A percentile compares a stretch with the other conserved stretches of the same genome.
These are phyloP conservation scores for Geranium brycei DNA, from an alignment of 345 rosid species.

Conservation along the genomic window DNA sequence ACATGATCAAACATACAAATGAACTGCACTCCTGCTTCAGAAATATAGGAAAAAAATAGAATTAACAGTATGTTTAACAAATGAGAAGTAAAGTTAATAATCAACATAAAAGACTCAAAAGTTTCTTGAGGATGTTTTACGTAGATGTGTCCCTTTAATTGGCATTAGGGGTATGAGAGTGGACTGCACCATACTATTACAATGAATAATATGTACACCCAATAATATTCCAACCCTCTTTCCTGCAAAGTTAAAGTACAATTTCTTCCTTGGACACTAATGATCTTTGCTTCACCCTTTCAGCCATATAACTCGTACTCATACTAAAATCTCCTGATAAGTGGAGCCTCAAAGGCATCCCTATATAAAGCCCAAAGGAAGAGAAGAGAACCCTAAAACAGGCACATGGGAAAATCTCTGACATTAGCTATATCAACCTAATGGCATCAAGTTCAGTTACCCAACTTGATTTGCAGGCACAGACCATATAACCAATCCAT, in stretches of 20 bases:
- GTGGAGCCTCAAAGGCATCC: not conserved
- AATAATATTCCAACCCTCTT: no score
- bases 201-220: not conserved
- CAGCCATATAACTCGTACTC: no score
- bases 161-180: not conserved
- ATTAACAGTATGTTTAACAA: not conserved
- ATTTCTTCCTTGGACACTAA: not conserved
- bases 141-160: not conserved
- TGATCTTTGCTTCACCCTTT: no score
- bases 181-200: not conserved
- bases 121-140: not conserved
- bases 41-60: not conserved
- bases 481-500: not conserved
- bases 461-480: not conserved
- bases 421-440: not conserved
- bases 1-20: conserved; percentile 10
- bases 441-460: not conserved
- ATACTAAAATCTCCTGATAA: not conserved
- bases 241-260: no score
- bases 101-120: not conserved
- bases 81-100: not conserved
- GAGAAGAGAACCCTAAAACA: not conserved
- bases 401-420: not conserved
- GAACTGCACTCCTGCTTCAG: conserved; percentile 5
- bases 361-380: not conserved